Conservation (phyloP, 805 yeast genomes). For the Saccharomyces mikatae region DNA sequence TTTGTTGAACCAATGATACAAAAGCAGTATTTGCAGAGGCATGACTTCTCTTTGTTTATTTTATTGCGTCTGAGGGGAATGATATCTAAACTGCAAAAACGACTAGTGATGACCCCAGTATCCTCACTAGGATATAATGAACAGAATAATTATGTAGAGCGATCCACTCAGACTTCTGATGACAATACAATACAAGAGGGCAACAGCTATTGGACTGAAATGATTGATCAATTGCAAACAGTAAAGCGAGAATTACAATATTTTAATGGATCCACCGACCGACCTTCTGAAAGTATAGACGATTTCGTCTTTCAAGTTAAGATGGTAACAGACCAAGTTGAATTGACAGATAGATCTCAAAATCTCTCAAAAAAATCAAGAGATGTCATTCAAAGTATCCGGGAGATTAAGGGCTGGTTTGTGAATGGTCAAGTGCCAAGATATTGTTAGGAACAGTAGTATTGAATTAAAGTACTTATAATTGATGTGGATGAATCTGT, state of each 20-base stretch:
- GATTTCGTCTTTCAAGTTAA: slow-evolving; percentile 27
- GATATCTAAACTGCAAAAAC: slow-evolving; percentile 16
- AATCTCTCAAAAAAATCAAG: slow-evolving; percentile 1
- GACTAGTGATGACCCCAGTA: slow-evolving; percentile 31
- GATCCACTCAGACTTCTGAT: slow-evolving; percentile 21
- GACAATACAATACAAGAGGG: slow-evolving; percentile 8
- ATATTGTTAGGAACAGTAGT: not conserved
- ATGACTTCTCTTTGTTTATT: slow-evolving; percentile 26
- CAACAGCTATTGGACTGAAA: slow-evolving; percentile 8
- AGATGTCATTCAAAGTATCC: slow-evolving; percentile 24
- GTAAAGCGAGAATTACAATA: slow-evolving; percentile 27
- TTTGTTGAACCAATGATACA: slow-evolving; percentile 35
- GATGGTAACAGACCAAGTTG: slow-evolving; percentile 18
- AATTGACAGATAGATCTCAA: slow-evolving; percentile 8
- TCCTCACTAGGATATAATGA: slow-evolving; percentile 38
- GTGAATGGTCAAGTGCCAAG: slow-evolving; percentile 31
- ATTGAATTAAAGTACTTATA: not conserved
- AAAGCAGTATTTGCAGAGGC: slow-evolving; percentile 34
- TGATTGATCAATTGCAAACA: slow-evolving; percentile 24
- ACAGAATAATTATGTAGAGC: slow-evolving; percentile 26
- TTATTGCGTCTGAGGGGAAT: slow-evolving; percentile 25
- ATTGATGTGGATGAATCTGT: not conserved
- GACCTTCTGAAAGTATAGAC: slow-evolving; percentile 14
- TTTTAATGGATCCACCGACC: slow-evolving; percentile 15
- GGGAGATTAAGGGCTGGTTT: slow-evolving; percentile 37